Percentiles rank a stretch among this genome's conserved stretches.
These are phyloP conservation scores for Chrysoporthe austroafricana DNA, from an alignment of 2,329 filamentous ascomycete genomes.

Conservation along the genomic window DNA sequence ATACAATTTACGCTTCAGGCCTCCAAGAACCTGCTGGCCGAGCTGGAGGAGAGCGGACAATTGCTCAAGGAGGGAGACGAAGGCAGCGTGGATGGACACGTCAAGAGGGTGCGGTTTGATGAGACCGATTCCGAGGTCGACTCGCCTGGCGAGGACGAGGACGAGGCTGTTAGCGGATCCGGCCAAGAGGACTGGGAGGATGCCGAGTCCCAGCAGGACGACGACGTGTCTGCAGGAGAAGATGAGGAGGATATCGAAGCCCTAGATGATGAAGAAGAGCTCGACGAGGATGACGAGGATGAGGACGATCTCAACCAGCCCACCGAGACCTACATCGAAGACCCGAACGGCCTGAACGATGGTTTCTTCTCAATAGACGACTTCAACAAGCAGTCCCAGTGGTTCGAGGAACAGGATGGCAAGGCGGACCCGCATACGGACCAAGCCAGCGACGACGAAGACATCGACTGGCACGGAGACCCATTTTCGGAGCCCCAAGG, in stretches of 20 bases:
- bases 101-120: constrained; percentile 37
- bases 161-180: constrained; percentile 32
- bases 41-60: constrained; percentile 49
- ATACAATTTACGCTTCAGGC: constrained; percentile 62
- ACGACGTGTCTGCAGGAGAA: constrained; percentile 33
- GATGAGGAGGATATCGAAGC: constrained; percentile 39
- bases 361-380: constrained; percentile 98
- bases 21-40: constrained; percentile 50
- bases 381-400: constrained; percentile 93
- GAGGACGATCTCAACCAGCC: constrained; percentile 52
- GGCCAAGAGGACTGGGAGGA: constrained; percentile 41
- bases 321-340: constrained; percentile 64
- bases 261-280: constrained; percentile 37
- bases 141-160: constrained; percentile 27
- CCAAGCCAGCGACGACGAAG: constrained; percentile 79
- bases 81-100: constrained; percentile 33
- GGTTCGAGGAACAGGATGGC: constrained; percentile 83
- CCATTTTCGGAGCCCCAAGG: constrained; percentile 54
- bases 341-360: constrained; percentile 88
- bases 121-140: constrained; percentile 45
- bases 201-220: constrained; percentile 35
- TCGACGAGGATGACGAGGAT: constrained; percentile 42
- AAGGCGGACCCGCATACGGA: constrained; percentile 76
- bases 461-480: constrained; percentile 85
- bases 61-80: constrained; percentile 10